Percentiles rank a stretch among this genome's conserved stretches.
Evolutionary conservation across 176 grass and related monocot species (phyloP).

Genomic region (Triticum aestivum): DNA sequence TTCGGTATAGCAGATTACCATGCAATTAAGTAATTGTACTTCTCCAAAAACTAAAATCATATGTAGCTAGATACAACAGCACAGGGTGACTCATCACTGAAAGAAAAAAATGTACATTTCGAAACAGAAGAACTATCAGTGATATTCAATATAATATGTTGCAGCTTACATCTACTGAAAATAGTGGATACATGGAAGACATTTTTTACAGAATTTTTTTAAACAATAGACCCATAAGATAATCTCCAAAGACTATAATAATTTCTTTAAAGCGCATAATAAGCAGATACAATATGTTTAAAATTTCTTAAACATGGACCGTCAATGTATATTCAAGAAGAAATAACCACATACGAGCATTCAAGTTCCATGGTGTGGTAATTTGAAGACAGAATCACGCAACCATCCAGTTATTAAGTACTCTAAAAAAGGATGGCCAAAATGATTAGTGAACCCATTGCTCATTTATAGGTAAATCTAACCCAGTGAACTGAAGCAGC

Average conservation of each 20-base stretch:
- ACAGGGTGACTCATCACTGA: background rate
- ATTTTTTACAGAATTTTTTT: constrained; percentile 5
- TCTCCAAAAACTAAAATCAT: background rate
- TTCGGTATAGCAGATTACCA: background rate
- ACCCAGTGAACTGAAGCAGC: no score
- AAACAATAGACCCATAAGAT: background rate
- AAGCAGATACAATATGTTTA: background rate
- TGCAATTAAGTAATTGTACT: background rate
- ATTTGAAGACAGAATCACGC: constrained; percentile 8
- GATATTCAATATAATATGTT: background rate
- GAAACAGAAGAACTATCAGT: background rate
- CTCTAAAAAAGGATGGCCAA: background rate
- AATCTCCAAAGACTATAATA: background rate
- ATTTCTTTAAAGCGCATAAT: background rate
- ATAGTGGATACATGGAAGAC: background rate
- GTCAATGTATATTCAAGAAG: background rate
- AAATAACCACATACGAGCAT: background rate
- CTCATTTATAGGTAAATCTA: no score
- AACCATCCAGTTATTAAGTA: background rate
- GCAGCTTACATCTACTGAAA: constrained; percentile 22
- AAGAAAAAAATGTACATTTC: constrained; percentile 7
- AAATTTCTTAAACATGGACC: background rate
- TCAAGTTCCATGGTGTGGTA: background rate
- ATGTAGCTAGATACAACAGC: background rate
- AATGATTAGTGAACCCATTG: background rate